Conservation (phyloP, 2,329 filamentous ascomycete species). For the Fusarium virguliforme region DNA sequence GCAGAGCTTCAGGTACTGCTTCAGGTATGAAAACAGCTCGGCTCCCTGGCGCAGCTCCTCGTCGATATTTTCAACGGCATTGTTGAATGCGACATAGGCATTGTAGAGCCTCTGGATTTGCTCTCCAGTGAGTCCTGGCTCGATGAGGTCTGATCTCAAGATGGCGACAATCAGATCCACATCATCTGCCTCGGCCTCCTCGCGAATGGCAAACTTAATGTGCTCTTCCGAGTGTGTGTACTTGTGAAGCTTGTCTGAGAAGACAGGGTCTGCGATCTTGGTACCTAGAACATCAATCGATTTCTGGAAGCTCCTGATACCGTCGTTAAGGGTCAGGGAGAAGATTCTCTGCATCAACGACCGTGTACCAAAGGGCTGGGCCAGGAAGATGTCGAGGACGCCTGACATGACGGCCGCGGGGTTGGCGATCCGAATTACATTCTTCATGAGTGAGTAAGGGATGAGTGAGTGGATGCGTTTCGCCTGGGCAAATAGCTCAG, state of each 20-base stretch:
- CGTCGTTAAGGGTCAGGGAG: conserved; percentile 90
- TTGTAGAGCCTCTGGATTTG: conserved; percentile 93
- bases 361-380: conserved; percentile 91
- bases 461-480: conserved; percentile 96
- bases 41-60: conserved; percentile 91
- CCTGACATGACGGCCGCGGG: conserved; percentile 98
- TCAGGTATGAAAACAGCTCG: conserved; percentile 93
- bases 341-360: conserved; percentile 97
- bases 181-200: conserved; percentile 80
- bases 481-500: conserved; percentile 93
- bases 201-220: conserved; percentile 80
- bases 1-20: conserved; percentile 93
- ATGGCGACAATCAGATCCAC: conserved; percentile 91
- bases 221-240: conserved; percentile 84
- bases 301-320: conserved; percentile 88
- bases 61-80: conserved; percentile 91
- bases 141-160: conserved; percentile 82
- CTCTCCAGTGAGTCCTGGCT: conserved; percentile 78
- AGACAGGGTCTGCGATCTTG: conserved; percentile 86
- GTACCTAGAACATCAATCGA: conserved; percentile 83
- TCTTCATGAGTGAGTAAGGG: conserved; percentile 94
- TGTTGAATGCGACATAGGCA: conserved; percentile 96
- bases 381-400: conserved; percentile 93
- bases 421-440: conserved; percentile 96
- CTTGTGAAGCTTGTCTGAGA: conserved; percentile 85